phyloP scores from a whole-genome alignment of 2,329 filamentous ascomycete genomes.

The Penicillium sp. region DNA sequence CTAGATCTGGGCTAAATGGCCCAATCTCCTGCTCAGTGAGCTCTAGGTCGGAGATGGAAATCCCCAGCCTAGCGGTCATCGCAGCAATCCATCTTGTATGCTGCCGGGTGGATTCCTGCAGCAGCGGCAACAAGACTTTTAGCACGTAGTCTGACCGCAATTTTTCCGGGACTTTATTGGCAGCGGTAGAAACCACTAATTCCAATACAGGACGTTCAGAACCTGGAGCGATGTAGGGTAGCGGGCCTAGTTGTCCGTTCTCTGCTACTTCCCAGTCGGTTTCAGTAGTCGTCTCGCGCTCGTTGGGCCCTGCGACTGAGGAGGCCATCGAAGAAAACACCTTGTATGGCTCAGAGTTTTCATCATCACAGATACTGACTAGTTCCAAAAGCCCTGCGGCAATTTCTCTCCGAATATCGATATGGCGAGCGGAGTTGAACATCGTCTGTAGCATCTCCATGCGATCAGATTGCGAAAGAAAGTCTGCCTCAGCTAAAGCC shows the following conservation, averaged over 20 bases:
- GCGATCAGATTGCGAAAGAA: too few species aligned
- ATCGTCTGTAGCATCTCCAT: too few species aligned
- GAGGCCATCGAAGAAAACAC: too few species aligned
- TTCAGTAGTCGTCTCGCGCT: too few species aligned
- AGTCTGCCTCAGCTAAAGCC: too few species aligned
- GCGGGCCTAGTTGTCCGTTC: neutral
- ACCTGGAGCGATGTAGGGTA: neutral
- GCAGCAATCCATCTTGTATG: neutral
- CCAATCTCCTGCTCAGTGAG: neutral
- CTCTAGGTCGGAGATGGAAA: neutral
- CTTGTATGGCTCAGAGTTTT: too few species aligned
- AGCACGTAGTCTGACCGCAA: neutral
- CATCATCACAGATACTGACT: too few species aligned
- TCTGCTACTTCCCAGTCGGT: neutral
- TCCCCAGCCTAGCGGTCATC: neutral
- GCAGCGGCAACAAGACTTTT: neutral
- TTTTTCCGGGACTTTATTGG: neutral
- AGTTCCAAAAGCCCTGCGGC: too few species aligned
- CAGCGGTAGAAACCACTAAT: neutral
- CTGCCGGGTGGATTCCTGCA: neutral
- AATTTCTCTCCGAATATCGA: too few species aligned
- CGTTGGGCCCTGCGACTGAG: too few species aligned
- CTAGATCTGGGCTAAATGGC: neutral
- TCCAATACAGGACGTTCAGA: neutral
- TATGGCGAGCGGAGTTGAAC: too few species aligned